Conservation (phyloP, 108 stramenopile genomes). For the Thalassiosira profunda region DNA sequence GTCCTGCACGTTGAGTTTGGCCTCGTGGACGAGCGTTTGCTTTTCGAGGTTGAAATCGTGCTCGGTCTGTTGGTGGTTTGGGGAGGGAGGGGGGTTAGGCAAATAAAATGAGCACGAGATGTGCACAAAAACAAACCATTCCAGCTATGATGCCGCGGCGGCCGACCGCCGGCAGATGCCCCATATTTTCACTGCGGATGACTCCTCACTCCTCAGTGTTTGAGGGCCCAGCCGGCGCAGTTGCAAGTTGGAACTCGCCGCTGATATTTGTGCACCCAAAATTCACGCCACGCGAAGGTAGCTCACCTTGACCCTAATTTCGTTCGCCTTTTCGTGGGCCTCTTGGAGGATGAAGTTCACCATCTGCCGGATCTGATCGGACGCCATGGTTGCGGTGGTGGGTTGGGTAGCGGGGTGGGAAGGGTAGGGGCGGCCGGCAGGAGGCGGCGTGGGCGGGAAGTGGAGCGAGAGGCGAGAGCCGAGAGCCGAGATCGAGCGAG, state of each 20-base stretch:
- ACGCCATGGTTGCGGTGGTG: slow-evolving; percentile 68
- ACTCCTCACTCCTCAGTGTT: no score
- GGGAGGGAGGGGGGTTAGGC: neutral
- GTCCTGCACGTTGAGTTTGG: slow-evolving; percentile 96
- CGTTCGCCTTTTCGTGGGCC: slow-evolving; percentile 99
- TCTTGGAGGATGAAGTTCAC: slow-evolving; percentile 97
- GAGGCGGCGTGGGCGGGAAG: no score
- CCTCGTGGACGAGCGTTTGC: slow-evolving; percentile 98
- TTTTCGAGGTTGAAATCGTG: slow-evolving; percentile 99
- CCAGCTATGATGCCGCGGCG: no score
- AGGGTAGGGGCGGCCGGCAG: no score
- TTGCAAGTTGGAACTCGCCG: no score
- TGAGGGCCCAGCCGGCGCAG: no score
- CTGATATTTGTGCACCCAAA: slow-evolving; percentile 4
- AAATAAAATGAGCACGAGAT: neutral
- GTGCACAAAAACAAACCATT: no score
- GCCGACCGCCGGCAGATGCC: no score
- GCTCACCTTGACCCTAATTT: slow-evolving; percentile 97
- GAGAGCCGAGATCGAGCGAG: no score
- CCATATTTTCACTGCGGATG: no score
- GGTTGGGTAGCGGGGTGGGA: no score
- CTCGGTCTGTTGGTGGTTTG: slow-evolving; percentile 65
- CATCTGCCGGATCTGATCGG: slow-evolving; percentile 96
- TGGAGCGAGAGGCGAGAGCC: no score
- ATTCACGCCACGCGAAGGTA: neutral